Conservation (phyloP, 768 basidiomycete species). For the Cubamyces sp. region DNA sequence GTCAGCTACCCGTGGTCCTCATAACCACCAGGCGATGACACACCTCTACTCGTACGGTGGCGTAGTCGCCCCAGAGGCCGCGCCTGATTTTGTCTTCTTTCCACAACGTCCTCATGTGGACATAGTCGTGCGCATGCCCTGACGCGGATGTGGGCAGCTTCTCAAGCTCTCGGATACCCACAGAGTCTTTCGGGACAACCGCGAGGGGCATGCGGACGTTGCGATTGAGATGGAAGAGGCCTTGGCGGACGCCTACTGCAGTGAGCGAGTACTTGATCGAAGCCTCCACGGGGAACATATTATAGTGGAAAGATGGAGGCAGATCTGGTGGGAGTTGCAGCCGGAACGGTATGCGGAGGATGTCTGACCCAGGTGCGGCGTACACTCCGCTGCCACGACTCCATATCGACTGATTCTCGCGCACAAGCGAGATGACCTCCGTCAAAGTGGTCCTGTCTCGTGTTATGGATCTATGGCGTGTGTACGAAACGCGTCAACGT, state of each 20-base stretch:
- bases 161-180: background rate
- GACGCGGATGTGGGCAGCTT: background rate
- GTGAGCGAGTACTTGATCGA: slow-evolving; percentile 14
- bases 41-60: slow-evolving; percentile 20
- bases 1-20: background rate
- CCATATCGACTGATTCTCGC: slow-evolving; percentile 10
- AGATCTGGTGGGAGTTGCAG: slow-evolving; percentile 16
- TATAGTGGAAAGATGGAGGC: slow-evolving; percentile 15
- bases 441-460: background rate
- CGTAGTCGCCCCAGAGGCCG: slow-evolving; percentile 20
- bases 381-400: slow-evolving; percentile 10
- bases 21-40: background rate
- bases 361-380: slow-evolving; percentile 14
- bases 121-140: background rate
- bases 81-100: slow-evolving; percentile 9
- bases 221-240: slow-evolving; percentile 16
- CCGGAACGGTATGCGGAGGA: slow-evolving; percentile 21
- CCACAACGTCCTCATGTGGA: background rate
- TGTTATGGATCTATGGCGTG: slow-evolving; percentile 4
- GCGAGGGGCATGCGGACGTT: slow-evolving; percentile 8
- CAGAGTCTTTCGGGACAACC: slow-evolving; percentile 3
- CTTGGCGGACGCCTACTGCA: slow-evolving; percentile 23
- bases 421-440: slow-evolving; percentile 1
- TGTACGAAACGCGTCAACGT: too few relatives aligned
- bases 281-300: background rate